Base-by-base conservation (phyloP, 352 stramenopile genomes). In the Phytopythium helicoides region DNA sequence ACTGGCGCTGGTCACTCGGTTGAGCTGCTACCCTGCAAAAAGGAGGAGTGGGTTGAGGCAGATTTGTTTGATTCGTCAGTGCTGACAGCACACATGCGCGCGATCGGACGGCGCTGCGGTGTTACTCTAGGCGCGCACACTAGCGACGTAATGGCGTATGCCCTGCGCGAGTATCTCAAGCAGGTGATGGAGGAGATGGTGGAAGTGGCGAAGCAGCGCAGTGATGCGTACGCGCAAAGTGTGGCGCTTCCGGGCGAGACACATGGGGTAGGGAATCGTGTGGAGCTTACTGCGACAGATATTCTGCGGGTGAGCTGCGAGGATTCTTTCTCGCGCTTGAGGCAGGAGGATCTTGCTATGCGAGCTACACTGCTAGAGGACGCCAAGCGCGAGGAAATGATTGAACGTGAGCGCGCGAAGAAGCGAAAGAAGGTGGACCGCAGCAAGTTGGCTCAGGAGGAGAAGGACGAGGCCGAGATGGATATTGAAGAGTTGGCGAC, bases 101-200 rank as follows among this genome's bases (percentile, higher is more conserved):
- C 65, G 14, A 52, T 81, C 22, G 58, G 60, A n/a, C 64, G 71
- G 14, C 75, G 81, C 31, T 57, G 66, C 18, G 79, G 84, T 2
- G 72, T 90, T 6, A 56, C 74, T 15, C 49, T 89, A n/a, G 85
- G 82, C 18, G 33, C 25, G 4, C 65, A 82, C 26, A 77, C 79
- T 8, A 90, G 42, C 25, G 77, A 94, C n/a, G 71, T 92, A 11
- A 93, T 95, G 82, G 68, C 82, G 10, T 89, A 87, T 28, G 85
- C 85, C 16, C 66, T 95, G 26, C 81, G 91, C 37, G 82, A 92
- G 47, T 93, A 95, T 40, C 54, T 95, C 22, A 93, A 92, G 59
- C 85, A 95, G 64, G 73, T 86, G 6, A 75, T 93, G 1, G 85
- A 95, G 52, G 85, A 95, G 54, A 91, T 95, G 81, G 85, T 92